These are phyloP conservation scores for Coemansia sp. DNA, from an alignment of 192 early-diverging fungal species.

Conservation along the genomic window DNA sequence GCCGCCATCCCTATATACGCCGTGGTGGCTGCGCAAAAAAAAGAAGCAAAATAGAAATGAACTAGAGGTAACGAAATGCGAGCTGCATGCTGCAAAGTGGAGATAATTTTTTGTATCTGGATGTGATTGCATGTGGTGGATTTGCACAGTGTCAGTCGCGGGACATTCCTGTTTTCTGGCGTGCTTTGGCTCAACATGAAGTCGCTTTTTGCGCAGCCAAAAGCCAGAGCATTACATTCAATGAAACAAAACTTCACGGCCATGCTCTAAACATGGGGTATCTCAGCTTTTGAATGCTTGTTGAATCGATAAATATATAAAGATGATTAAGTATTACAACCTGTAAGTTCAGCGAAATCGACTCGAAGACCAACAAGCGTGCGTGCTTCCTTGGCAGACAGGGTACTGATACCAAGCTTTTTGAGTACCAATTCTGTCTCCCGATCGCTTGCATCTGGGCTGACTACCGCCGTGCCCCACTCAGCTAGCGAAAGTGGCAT, in stretches of 20 bases:
- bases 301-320: no score
- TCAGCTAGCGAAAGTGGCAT: conserved; percentile 38
- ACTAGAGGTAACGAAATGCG: not conserved
- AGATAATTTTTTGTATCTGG: not conserved
- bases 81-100: not conserved
- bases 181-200: no score
- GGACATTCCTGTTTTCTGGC: no score
- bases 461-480: conserved; percentile 29
- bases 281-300: no score
- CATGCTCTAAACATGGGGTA: no score
- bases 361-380: conserved; percentile 30
- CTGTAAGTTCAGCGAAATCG: conserved; percentile 23
- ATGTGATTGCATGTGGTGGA: not conserved
- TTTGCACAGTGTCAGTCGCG: not conserved
- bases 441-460: conserved; percentile 15
- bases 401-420: conserved; percentile 36
- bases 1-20: not conserved
- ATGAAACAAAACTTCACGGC: not conserved
- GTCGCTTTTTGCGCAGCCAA: no score
- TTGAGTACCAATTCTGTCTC: conserved; percentile 31
- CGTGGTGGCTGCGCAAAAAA: not conserved
- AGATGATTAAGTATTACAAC: not conserved
- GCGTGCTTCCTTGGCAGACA: conserved; percentile 34
- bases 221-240: not conserved
- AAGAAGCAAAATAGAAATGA: not conserved